Evolutionary conservation across 148 eudicot genomes (phyloP).

Genomic region (Hydrangea macrophylla): DNA sequence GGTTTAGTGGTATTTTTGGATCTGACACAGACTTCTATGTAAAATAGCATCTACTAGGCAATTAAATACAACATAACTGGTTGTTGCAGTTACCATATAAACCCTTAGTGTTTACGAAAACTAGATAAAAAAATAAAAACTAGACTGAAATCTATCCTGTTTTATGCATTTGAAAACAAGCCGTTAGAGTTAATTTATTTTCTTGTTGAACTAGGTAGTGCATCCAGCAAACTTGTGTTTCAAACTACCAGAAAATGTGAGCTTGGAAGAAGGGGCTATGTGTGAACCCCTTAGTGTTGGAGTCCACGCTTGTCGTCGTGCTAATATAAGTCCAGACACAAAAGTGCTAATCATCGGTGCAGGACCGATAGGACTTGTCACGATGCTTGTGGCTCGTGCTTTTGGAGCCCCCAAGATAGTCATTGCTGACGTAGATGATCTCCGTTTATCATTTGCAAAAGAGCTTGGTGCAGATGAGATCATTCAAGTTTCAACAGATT

Average conservation of each 20-base stretch:
- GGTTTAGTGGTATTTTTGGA: too few relatives aligned
- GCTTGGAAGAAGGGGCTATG: constrained; percentile 61
- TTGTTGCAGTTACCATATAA: too few relatives aligned
- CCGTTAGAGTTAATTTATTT: too few relatives aligned
- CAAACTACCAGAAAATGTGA: constrained; percentile 39
- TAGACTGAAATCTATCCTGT: too few relatives aligned
- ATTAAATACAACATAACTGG: too few relatives aligned
- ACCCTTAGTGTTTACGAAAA: too few relatives aligned
- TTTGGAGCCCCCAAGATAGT: constrained; percentile 64
- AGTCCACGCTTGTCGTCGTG: constrained; percentile 70
- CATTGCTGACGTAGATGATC: constrained; percentile 56
- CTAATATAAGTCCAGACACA: constrained; percentile 47
- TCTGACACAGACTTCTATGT: too few relatives aligned
- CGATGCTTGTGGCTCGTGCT: constrained; percentile 65
- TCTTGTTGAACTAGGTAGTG: constrained; percentile 26
- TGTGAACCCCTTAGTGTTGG: constrained; percentile 74
- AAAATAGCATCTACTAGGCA: too few relatives aligned
- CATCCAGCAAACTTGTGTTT: constrained; percentile 38
- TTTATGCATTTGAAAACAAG: too few relatives aligned
- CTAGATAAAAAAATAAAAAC: too few relatives aligned
- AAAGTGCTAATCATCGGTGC: constrained; percentile 67
- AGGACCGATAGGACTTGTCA: constrained; percentile 70
- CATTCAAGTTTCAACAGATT: constrained; percentile 43
- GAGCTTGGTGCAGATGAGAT: constrained; percentile 53
- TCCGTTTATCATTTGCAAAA: constrained; percentile 51